Percentiles rank a stretch among this genome's conserved stretches.
Conservation (phyloP, 2,329 filamentous ascomycete genomes). For the Colletotrichum gloeosporioides region DNA sequence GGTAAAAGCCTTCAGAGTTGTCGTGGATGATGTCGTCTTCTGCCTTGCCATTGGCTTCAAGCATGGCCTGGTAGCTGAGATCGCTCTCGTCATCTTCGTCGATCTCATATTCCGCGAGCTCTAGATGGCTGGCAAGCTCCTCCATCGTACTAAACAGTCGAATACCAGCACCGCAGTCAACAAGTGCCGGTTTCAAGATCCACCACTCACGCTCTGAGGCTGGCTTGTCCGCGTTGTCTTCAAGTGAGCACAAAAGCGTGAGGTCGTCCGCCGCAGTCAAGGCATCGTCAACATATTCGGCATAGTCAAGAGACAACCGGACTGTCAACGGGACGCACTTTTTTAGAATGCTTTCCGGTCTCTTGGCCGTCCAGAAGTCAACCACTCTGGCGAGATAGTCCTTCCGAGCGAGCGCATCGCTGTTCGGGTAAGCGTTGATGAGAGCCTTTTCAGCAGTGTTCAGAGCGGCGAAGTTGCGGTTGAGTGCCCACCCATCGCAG, state of each 20-base stretch:
- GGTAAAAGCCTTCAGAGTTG: conserved; percentile 19
- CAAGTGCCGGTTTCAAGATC: conserved; percentile 44
- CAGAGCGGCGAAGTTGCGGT: conserved; percentile 35
- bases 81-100: conserved; percentile 32
- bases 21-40: neutral
- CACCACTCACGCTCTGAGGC: conserved; percentile 39
- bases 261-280: conserved; percentile 41
- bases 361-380: conserved; percentile 41
- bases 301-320: conserved; percentile 40
- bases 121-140: conserved; percentile 38
- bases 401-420: conserved; percentile 42
- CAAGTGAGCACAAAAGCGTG: conserved; percentile 36
- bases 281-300: conserved; percentile 42
- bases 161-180: conserved; percentile 45
- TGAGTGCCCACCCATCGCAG: conserved; percentile 40
- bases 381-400: conserved; percentile 38
- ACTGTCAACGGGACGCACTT: conserved; percentile 36
- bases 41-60: neutral
- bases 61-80: conserved; percentile 1
- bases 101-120: conserved; percentile 38
- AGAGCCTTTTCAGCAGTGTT: conserved; percentile 33
- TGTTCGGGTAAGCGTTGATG: conserved; percentile 44
- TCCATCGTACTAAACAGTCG: conserved; percentile 42
- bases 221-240: conserved; percentile 35
- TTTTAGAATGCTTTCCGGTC: conserved; percentile 35